Evolutionary conservation across 441 rosid species (phyloP).

Genomic region (Breynia disticha): DNA sequence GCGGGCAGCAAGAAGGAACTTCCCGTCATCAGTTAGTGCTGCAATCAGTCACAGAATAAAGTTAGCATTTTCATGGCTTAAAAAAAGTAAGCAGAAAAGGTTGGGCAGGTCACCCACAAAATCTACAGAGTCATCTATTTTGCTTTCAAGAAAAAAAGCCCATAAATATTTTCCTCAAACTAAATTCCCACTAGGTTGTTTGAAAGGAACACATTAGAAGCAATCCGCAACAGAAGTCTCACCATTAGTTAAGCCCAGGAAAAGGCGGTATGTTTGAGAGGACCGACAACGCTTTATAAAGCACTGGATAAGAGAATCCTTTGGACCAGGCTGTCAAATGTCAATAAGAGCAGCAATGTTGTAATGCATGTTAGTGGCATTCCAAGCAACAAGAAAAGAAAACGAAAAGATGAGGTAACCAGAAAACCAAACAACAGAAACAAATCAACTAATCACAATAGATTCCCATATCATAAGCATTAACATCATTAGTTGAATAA

Average conservation of each 20-base stretch:
- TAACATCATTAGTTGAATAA: too few species aligned
- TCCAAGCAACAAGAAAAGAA: conserved; percentile 4
- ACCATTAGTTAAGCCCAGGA: conserved; percentile 74
- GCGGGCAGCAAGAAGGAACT: conserved; percentile 93
- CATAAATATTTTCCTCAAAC: background rate
- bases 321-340: conserved; percentile 95
- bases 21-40: conserved; percentile 77
- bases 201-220: background rate
- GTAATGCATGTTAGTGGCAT: conserved; percentile 1
- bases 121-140: too few species aligned
- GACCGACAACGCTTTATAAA: conserved; percentile 69
- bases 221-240: conserved; percentile 8
- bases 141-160: too few species aligned
- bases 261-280: conserved; percentile 70
- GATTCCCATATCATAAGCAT: too few species aligned
- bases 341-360: conserved; percentile 20
- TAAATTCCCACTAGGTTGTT: background rate
- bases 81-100: background rate
- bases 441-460: conserved; percentile 1
- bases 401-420: background rate
- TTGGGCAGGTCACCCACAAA: too few species aligned
- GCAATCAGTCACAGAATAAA: conserved; percentile 13
- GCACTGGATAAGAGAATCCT: conserved; percentile 64
- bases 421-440: conserved; percentile 1
- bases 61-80: background rate